Base-by-base conservation (phyloP, 2,329 filamentous ascomycete genomes). In the Ceratocystis huliohia region DNA sequence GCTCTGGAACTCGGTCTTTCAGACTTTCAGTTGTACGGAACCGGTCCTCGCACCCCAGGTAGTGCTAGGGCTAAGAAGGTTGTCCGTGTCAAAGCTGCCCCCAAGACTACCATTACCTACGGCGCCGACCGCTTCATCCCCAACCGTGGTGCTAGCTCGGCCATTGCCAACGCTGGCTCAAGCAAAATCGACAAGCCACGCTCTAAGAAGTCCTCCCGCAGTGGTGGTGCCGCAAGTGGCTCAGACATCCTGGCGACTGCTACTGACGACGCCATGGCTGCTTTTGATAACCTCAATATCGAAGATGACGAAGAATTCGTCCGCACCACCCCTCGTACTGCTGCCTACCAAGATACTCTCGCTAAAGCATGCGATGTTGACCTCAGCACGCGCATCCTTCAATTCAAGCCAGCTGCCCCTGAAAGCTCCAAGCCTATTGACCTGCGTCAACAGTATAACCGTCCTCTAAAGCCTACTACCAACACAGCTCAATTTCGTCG, bases 341-440 rank as follows among this genome's bases (percentile, higher is more conserved):
- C 90, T 65, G 93, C 93, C 25, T 97, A 96, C 76, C 89, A 96
- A 76, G 91, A 94, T 68, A 93, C 91, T 2, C 80, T 97, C 59
- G 92, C 93, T 59, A 87, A 86, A 70, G 93, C 93, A 63, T 97
- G 93, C 75, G 94, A 92, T 67, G 91, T 99, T 69, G 93, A 86
- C 74, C 84, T 96, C 69, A 96, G 92, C 80, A 95, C 92, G 66
- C 89, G 94, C 69, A 99, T 99, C 72, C 88, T 99, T 64, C 89
- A 94, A 68, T 99, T 96, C 83, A 99, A 99, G 86, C 94, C 94
- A 65, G 91, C 93, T 1, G 85, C 94, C n/a, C 94, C 94, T 3
- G 94, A 97, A 79, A 97, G 94, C 5, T 96, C 92, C 44, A 96
- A 96, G 82, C 94, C 94, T 45, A 96, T 99, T 74, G 94, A 99